Evolutionary conservation across 2,329 filamentous ascomycete genomes (phyloP).

Genomic region (Cytospora piceicola): DNA sequence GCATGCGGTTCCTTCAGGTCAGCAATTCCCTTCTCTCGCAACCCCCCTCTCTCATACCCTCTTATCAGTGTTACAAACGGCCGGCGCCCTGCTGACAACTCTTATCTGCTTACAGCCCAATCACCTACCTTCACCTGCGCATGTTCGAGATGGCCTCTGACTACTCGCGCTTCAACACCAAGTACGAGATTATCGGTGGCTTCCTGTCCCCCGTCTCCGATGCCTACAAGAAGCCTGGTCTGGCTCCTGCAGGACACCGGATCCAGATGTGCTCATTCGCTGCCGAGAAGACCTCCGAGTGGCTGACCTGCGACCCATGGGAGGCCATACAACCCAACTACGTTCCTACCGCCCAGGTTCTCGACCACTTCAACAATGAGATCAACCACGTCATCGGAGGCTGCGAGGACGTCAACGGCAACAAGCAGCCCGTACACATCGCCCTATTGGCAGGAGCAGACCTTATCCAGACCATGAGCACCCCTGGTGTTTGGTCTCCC

Average conservation of each 20-base stretch:
- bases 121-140: conserved; percentile 41
- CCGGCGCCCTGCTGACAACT: conserved; percentile 16
- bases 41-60: neutral
- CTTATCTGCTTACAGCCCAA: conserved; percentile 31
- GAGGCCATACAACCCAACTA: conserved; percentile 86
- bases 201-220: conserved; percentile 76
- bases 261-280: conserved; percentile 88
- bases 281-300: conserved; percentile 72
- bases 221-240: conserved; percentile 76
- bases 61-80: neutral
- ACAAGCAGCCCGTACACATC: conserved; percentile 71
- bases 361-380: conserved; percentile 86
- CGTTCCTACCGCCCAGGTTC: conserved; percentile 83
- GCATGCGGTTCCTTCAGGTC: conserved; percentile 44
- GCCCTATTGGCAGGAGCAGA: conserved; percentile 79
- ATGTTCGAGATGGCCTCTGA: conserved; percentile 46
- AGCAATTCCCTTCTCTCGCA: conserved; percentile 25
- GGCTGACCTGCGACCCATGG: conserved; percentile 88
- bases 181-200: conserved; percentile 82
- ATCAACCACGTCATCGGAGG: conserved; percentile 81
- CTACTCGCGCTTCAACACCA: conserved; percentile 44
- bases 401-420: conserved; percentile 69
- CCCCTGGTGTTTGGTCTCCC: conserved; percentile 77
- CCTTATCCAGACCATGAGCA: conserved; percentile 74
- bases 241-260: conserved; percentile 73